Evolutionary conservation across 1,284 basidiomycete genomes (phyloP).

Genomic region (Thecaphora thlaspeos): DNA sequence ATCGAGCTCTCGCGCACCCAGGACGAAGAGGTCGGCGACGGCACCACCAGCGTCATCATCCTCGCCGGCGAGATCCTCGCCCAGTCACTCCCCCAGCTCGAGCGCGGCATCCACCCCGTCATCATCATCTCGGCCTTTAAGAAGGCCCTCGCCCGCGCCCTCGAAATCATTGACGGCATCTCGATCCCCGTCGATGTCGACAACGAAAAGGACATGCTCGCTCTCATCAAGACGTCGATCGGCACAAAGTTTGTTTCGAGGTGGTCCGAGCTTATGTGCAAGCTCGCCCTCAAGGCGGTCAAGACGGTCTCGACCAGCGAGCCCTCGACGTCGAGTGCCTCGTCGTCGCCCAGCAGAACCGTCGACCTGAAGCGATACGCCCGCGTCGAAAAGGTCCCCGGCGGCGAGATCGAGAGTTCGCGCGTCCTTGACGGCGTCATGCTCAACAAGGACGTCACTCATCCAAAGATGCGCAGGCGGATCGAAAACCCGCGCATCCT

Average conservation of each 20-base stretch:
- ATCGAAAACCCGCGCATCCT: conserved; percentile 94
- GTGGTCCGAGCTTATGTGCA: conserved; percentile 96
- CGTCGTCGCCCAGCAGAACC: conserved; percentile 81
- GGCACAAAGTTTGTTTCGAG: conserved; percentile 97
- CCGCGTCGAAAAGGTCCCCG: conserved; percentile 98
- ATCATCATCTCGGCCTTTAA: conserved; percentile 99
- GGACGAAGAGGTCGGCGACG: conserved; percentile 99
- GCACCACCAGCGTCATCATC: conserved; percentile 97
- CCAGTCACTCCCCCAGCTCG: conserved; percentile 95
- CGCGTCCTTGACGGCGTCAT: conserved; percentile 95
- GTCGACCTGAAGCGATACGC: conserved; percentile 99
- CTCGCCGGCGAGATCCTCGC: conserved; percentile 92
- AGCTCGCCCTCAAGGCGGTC: conserved; percentile 99
- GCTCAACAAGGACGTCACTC: conserved; percentile 96
- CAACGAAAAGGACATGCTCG: conserved; percentile 87
- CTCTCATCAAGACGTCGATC: conserved; percentile 98
- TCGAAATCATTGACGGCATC: conserved; percentile 95
- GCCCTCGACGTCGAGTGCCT: conserved; percentile 64
- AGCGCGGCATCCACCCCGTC: conserved; percentile 97
- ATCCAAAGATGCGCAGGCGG: conserved; percentile 98
- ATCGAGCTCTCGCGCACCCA: conserved; percentile 99
- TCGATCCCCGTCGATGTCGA: conserved; percentile 90
- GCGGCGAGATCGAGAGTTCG: conserved; percentile 90
- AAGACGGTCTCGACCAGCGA: conserved; percentile 94
- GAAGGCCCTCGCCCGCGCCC: conserved; percentile 93